Evolutionary conservation across 208 protist genomes (phyloP).

Genomic region (Wallacemonas rigidus): DNA sequence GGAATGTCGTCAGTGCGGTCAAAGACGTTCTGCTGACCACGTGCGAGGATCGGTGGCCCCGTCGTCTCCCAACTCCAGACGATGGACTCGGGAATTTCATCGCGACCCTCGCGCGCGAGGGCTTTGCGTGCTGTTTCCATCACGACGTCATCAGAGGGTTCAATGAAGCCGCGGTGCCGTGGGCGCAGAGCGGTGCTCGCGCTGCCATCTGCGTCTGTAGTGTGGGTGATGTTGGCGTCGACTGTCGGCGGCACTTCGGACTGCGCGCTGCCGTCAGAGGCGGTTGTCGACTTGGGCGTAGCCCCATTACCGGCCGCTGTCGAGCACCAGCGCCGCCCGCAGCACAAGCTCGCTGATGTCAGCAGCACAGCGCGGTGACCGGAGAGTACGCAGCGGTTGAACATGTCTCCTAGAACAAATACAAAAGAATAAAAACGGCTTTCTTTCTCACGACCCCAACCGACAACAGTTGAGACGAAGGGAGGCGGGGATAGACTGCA

Average conservation of each 20-base stretch:
- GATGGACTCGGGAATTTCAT: constrained; percentile 67
- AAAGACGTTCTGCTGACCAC: constrained; percentile 84
- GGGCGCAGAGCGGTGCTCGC: constrained; percentile 33
- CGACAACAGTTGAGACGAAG: too few relatives aligned
- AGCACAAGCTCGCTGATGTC: constrained; percentile 1
- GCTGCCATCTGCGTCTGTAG: not conserved
- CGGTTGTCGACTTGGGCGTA: not conserved
- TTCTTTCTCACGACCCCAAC: too few relatives aligned
- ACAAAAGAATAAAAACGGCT: constrained; percentile 1
- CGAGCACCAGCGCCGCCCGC: constrained; percentile 8
- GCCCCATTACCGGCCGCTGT: not conserved
- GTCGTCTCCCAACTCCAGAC: constrained; percentile 84
- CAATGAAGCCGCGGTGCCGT: constrained; percentile 64
- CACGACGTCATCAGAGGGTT: constrained; percentile 83
- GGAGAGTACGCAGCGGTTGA: constrained; percentile 18
- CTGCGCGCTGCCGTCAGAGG: not conserved
- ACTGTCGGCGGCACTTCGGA: not conserved
- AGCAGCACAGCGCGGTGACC: constrained; percentile 10
- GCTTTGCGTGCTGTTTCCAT: constrained; percentile 85
- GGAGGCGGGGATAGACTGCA: constrained; percentile 2
- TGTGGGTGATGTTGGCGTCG: not conserved
- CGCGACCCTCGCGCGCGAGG: constrained; percentile 73
- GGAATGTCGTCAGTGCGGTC: constrained; percentile 90
- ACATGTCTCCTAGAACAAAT: constrained; percentile 13
- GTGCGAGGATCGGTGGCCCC: constrained; percentile 66